phyloP scores from a whole-genome alignment of 2,329 filamentous ascomycete species.

The Mycosphaerelloides madeirae region DNA sequence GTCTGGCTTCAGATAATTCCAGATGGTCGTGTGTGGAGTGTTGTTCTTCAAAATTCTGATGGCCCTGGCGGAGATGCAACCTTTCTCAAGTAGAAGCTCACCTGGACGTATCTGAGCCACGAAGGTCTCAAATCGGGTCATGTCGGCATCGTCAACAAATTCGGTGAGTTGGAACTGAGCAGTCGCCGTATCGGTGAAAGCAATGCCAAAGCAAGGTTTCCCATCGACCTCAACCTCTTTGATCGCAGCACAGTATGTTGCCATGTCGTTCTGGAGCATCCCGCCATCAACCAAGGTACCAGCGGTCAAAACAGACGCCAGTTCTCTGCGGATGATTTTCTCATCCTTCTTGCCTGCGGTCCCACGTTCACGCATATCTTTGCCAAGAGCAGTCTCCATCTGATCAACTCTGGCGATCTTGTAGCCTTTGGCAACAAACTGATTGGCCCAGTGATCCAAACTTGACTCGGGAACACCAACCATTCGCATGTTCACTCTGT shows the following conservation, averaged over 20 bases:
- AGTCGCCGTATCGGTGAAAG: constrained; percentile 92
- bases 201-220: constrained; percentile 79
- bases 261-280: constrained; percentile 98
- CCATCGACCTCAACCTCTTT: constrained; percentile 67
- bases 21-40: constrained; percentile 84
- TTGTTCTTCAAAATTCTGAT: constrained; percentile 94
- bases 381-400: constrained; percentile 89
- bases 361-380: constrained; percentile 96
- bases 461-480: constrained; percentile 95
- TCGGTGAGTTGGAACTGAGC: constrained; percentile 92
- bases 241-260: constrained; percentile 91
- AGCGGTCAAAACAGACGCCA: constrained; percentile 84
- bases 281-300: constrained; percentile 91
- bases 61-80: constrained; percentile 75
- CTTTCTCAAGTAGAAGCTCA: constrained; percentile 83
- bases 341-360: constrained; percentile 66
- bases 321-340: constrained; percentile 87
- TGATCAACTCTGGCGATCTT: constrained; percentile 97
- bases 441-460: constrained; percentile 94
- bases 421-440: constrained; percentile 96
- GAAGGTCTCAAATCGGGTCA: constrained; percentile 96
- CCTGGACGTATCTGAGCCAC: constrained; percentile 86
- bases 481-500: constrained; percentile 99
- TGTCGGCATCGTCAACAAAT: constrained; percentile 84
- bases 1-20: constrained; percentile 84